Evolutionary conservation across 805 yeast genomes (phyloP).

Genomic region (Saturnispora zaruensis): DNA sequence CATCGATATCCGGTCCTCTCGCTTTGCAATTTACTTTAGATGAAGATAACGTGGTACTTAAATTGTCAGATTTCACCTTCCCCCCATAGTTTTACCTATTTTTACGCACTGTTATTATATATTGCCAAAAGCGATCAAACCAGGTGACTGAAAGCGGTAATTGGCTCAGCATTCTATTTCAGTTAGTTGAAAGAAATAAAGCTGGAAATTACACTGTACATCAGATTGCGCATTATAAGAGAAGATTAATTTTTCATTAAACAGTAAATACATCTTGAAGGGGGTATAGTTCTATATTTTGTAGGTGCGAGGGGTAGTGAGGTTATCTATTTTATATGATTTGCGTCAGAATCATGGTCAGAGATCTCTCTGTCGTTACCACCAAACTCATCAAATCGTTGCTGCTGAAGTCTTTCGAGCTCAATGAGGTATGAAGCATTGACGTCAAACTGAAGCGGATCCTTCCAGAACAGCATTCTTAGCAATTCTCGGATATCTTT

Average conservation of each 20-base stretch:
- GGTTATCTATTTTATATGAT: neutral
- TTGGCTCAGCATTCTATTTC: neutral
- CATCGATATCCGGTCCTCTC: neutral
- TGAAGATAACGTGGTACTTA: neutral
- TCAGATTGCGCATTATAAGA: neutral
- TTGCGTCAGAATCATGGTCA: neutral
- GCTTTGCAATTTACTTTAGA: neutral
- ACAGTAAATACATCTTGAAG: neutral
- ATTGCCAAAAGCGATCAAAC: neutral
- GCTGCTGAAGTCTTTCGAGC: constrained; percentile 28
- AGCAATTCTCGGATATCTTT: constrained; percentile 49
- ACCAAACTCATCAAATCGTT: constrained; percentile 8
- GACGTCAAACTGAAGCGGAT: constrained; percentile 53
- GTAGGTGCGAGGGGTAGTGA: neutral
- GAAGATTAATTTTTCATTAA: neutral
- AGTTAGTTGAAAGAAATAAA: too few relatives aligned
- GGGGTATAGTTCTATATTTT: neutral
- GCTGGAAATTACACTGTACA: neutral
- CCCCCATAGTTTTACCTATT: neutral
- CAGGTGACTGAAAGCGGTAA: neutral
- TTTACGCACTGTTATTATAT: neutral
- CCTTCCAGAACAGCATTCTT: constrained; percentile 41
- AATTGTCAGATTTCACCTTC: neutral
- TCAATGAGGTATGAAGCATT: constrained; percentile 37
- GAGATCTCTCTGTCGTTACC: neutral